Conservation (phyloP, 108 stramenopile genomes). For the Schizochytrium sp. region DNA sequence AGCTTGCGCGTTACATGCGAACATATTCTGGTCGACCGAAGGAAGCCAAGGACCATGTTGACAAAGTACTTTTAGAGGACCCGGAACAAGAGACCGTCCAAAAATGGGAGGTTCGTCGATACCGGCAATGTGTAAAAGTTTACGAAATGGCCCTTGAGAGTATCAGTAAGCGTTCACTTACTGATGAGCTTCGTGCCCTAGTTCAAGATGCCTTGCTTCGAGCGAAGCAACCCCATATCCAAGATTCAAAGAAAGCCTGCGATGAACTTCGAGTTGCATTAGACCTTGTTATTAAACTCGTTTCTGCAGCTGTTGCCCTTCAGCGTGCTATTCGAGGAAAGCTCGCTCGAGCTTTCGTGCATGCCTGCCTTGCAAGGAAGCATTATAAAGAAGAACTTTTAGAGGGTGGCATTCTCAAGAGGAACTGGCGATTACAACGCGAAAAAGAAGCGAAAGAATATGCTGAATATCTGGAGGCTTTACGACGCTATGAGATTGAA, state of each 20-base stretch:
- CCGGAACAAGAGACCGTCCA: constrained; percentile 13
- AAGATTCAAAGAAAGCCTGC: not conserved
- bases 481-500: constrained; percentile 6
- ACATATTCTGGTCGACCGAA: constrained; percentile 8
- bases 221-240: not conserved
- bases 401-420: constrained; percentile 13
- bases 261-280: constrained; percentile 29
- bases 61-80: not conserved
- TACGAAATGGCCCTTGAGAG: constrained; percentile 59
- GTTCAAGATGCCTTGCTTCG: constrained; percentile 12
- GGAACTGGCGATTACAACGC: constrained; percentile 14
- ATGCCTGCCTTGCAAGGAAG: constrained; percentile 11
- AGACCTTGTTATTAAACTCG: constrained; percentile 23
- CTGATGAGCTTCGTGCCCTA: constrained; percentile 12
- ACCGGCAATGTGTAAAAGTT: constrained; percentile 8
- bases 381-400: not conserved
- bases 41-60: constrained; percentile 45
- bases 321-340: constrained; percentile 27
- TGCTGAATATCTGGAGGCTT: constrained; percentile 8
- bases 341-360: constrained; percentile 1
- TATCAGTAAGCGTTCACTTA: constrained; percentile 47
- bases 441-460: constrained; percentile 14
- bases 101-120: constrained; percentile 12
- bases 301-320: not conserved
- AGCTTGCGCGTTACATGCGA: constrained; percentile 8